phyloP scores from a whole-genome alignment of 2,329 filamentous ascomycete species.

The Metarhizium rileyi region DNA sequence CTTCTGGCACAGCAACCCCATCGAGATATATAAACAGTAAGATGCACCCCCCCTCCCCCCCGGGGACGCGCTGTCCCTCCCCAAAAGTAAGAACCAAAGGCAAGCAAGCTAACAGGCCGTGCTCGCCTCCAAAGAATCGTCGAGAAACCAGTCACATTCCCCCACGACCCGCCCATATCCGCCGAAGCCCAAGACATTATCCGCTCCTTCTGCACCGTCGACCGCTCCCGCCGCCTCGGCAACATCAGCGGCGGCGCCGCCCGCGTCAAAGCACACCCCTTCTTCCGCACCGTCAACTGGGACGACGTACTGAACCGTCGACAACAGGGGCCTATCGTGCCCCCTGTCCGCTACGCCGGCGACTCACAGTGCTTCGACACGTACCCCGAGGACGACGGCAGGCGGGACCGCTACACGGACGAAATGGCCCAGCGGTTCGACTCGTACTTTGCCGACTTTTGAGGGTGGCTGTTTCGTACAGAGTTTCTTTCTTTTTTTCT shows the following conservation, averaged over 20 bases:
- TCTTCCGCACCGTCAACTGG: slow-evolving; percentile 68
- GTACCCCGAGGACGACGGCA: slow-evolving; percentile 67
- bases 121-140: slow-evolving; percentile 72
- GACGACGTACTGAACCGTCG: slow-evolving; percentile 57
- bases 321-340: slow-evolving; percentile 61
- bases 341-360: slow-evolving; percentile 60
- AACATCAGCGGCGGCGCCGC: slow-evolving; percentile 67
- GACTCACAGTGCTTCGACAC: slow-evolving; percentile 76
- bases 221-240: slow-evolving; percentile 67
- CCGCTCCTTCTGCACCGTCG: slow-evolving; percentile 65
- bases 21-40: slow-evolving; percentile 76
- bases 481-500: not conserved
- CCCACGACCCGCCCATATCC: slow-evolving; percentile 55
- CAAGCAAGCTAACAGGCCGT: not conserved
- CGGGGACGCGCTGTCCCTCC: no score
- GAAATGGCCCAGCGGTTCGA: slow-evolving; percentile 64
- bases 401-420: slow-evolving; percentile 55
- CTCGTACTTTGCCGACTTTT: slow-evolving; percentile 63
- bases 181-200: slow-evolving; percentile 65
- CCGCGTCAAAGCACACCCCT: slow-evolving; percentile 65
- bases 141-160: slow-evolving; percentile 67
- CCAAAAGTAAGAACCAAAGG: not conserved
- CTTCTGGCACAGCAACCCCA: slow-evolving; percentile 79
- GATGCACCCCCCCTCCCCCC: slow-evolving; percentile 15
- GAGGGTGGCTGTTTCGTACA: slow-evolving; percentile 9